Conservation (phyloP, 2,329 filamentous ascomycete species). For the Neonectria magnoliae region DNA sequence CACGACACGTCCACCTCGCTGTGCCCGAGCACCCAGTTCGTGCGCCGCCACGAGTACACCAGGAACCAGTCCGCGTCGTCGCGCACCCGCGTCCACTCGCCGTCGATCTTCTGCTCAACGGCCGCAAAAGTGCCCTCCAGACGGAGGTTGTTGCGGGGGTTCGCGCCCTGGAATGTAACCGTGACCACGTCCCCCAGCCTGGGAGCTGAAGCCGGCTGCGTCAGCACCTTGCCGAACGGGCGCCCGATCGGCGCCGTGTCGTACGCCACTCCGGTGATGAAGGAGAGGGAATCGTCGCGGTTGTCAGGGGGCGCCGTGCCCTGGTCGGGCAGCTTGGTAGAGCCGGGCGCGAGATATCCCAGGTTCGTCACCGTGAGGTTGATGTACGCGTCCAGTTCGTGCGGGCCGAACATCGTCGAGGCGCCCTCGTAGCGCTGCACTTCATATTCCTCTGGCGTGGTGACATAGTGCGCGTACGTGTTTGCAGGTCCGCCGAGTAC, state of each 20-base stretch:
- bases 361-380: slow-evolving; percentile 78
- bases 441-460: slow-evolving; percentile 81
- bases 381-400: slow-evolving; percentile 87
- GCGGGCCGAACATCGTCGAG: slow-evolving; percentile 85
- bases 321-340: slow-evolving; percentile 52
- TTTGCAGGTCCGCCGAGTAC: slow-evolving; percentile 91
- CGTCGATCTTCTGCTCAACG: slow-evolving; percentile 69
- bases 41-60: slow-evolving; percentile 82
- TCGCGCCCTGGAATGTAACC: slow-evolving; percentile 83
- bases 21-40: slow-evolving; percentile 73
- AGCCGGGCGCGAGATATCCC: slow-evolving; percentile 51
- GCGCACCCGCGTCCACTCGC: slow-evolving; percentile 71
- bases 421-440: slow-evolving; percentile 96
- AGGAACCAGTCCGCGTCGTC: slow-evolving; percentile 87
- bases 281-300: slow-evolving; percentile 76
- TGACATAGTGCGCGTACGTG: slow-evolving; percentile 85
- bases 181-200: slow-evolving; percentile 68
- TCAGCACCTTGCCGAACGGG: slow-evolving; percentile 74
- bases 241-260: slow-evolving; percentile 75
- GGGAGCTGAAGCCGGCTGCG: slow-evolving; percentile 65
- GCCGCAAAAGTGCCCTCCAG: slow-evolving; percentile 81
- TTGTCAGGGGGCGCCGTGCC: slow-evolving; percentile 82
- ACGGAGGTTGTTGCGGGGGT: slow-evolving; percentile 87
- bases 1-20: slow-evolving; percentile 84
- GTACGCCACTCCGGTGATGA: slow-evolving; percentile 82